phyloP scores from a whole-genome alignment of 1,284 basidiomycete species.

The Butyriboletus appendiculatus region DNA sequence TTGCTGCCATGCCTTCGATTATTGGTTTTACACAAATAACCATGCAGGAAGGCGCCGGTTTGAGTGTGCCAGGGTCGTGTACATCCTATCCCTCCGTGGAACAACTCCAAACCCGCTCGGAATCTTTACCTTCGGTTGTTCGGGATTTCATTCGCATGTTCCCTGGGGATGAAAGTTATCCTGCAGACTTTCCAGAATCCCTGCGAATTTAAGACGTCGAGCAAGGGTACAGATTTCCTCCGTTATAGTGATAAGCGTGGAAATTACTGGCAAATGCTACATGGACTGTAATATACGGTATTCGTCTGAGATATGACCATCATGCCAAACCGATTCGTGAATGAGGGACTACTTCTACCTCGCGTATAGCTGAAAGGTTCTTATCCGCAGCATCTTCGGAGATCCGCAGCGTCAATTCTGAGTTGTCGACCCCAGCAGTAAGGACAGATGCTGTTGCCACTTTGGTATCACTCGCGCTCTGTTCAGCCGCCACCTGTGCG shows the following conservation, averaged over 20 bases:
- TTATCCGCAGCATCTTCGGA: slow-evolving; percentile 26
- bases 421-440: slow-evolving; percentile 17
- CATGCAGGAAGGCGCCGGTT: slow-evolving; percentile 5
- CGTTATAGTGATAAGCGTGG: neutral
- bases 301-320: slow-evolving; percentile 1
- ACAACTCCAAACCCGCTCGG: slow-evolving; percentile 1
- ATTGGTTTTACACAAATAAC: slow-evolving; percentile 1
- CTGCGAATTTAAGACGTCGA: slow-evolving; percentile 33
- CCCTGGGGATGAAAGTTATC: slow-evolving; percentile 44
- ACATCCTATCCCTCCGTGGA: neutral
- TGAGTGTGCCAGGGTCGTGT: neutral
- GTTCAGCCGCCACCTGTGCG: slow-evolving; percentile 17
- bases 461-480: slow-evolving; percentile 14
- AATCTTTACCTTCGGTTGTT: slow-evolving; percentile 32
- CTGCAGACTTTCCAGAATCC: slow-evolving; percentile 47
- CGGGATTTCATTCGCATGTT: slow-evolving; percentile 45
- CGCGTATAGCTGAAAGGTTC: slow-evolving; percentile 11
- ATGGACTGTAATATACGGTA: neutral
- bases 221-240: neutral
- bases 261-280: neutral
- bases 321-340: slow-evolving; percentile 5
- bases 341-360: slow-evolving; percentile 18
- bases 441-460: slow-evolving; percentile 15
- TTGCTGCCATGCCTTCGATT: slow-evolving; percentile 1
- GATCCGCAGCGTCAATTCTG: slow-evolving; percentile 28